A percentile compares a stretch with the other conserved stretches of the same genome.
Evolutionary conservation across 345 rosid species (phyloP).

Genomic region (Nephelium lappaceum): DNA sequence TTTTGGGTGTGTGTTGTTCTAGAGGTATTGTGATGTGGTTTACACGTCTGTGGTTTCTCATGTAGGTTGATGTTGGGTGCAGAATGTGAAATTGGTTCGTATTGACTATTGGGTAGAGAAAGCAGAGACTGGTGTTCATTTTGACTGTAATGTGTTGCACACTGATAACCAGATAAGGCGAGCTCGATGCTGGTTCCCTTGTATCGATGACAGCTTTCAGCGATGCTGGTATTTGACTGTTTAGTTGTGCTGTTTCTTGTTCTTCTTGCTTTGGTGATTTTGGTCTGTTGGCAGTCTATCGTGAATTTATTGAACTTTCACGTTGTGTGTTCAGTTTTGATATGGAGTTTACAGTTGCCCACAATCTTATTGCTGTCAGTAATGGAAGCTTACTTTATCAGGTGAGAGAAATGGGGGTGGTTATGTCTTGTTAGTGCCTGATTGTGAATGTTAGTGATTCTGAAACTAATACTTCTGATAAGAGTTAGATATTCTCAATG

Average conservation of each 20-base stretch:
- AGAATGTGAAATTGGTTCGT: conserved; percentile 92
- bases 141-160: conserved; percentile 70
- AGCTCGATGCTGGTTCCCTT: conserved; percentile 98
- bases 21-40: conserved; percentile 38
- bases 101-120: conserved; percentile 91
- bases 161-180: conserved; percentile 92
- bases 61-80: conserved; percentile 66
- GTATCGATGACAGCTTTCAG: conserved; percentile 79
- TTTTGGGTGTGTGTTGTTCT: not conserved
- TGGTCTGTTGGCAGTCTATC: not conserved
- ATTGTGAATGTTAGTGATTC: not conserved
- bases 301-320: not conserved
- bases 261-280: not conserved
- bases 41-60: conserved; percentile 46
- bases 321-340: conserved; percentile 63
- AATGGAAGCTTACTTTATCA: conserved; percentile 81
- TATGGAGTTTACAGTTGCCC: conserved; percentile 95
- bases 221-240: conserved; percentile 70
- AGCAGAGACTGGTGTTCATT: conserved; percentile 88
- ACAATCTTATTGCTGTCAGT: conserved; percentile 88
- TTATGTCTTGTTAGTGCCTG: conserved; percentile 19
- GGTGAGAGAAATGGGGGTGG: conserved; percentile 48
- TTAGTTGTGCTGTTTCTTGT: conserved; percentile 9
- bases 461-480: not conserved
- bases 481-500: not conserved